Percentiles rank a stretch among this genome's conserved stretches.
phyloP scores from a whole-genome alignment of 176 grass and related monocot species.

The Oryza meridionalis region DNA sequence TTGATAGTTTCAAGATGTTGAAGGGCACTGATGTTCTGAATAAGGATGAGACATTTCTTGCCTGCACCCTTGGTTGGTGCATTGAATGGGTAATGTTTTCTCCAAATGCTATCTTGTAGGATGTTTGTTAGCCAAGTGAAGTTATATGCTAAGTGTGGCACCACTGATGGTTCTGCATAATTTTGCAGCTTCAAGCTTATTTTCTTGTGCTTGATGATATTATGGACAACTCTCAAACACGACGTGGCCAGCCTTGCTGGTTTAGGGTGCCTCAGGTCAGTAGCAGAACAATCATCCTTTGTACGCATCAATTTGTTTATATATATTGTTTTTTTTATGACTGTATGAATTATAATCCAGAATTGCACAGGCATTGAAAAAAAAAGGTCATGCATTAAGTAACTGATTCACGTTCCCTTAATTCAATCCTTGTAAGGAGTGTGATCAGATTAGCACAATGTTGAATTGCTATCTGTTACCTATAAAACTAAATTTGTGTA shows the following conservation, averaged over 20 bases:
- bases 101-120: constrained; percentile 4
- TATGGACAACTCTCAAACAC: constrained; percentile 92
- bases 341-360: background rate
- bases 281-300: background rate
- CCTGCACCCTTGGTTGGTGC: constrained; percentile 96
- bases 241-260: constrained; percentile 96
- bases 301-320: background rate
- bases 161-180: constrained; percentile 14
- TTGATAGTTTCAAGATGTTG: constrained; percentile 94
- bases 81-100: constrained; percentile 89
- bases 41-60: constrained; percentile 73
- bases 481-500: constrained; percentile 25
- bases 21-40: constrained; percentile 64
- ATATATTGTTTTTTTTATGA: background rate
- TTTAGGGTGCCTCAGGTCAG: constrained; percentile 84
- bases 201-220: constrained; percentile 99
- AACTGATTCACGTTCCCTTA: constrained; percentile 7
- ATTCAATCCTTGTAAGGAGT: background rate
- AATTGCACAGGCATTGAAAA: background rate
- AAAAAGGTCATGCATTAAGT: background rate
- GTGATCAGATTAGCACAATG: background rate
- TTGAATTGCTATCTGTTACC: constrained; percentile 9
- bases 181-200: constrained; percentile 91
- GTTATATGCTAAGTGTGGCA: background rate
- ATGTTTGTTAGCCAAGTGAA: background rate